These are phyloP conservation scores for Coemansia sp. DNA, from an alignment of 192 early-diverging fungal genomes.

Conservation along the genomic window DNA sequence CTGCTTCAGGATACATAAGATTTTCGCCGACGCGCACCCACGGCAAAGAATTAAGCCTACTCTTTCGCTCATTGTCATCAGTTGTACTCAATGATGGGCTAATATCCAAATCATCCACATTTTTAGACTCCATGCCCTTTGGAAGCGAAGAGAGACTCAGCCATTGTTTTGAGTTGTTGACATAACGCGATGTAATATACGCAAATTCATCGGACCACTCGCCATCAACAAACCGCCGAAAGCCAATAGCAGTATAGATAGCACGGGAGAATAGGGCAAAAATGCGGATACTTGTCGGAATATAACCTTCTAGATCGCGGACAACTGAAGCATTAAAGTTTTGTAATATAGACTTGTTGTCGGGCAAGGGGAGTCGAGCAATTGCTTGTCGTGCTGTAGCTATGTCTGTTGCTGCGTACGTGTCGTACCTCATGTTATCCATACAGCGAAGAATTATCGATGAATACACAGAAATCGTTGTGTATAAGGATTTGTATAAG, in stretches of 20 bases:
- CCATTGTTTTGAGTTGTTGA: slow-evolving; percentile 43
- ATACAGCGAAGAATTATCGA: slow-evolving; percentile 26
- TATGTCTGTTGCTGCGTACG: slow-evolving; percentile 17
- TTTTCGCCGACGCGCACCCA: slow-evolving; percentile 23
- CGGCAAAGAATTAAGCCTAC: neutral
- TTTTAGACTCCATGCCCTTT: neutral
- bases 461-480: slow-evolving; percentile 32
- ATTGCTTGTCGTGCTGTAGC: slow-evolving; percentile 18
- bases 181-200: slow-evolving; percentile 28
- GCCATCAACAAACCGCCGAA: slow-evolving; percentile 23
- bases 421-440: slow-evolving; percentile 21
- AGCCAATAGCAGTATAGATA: slow-evolving; percentile 37
- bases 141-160: slow-evolving; percentile 21
- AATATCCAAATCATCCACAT: too few species aligned
- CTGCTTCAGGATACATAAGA: neutral
- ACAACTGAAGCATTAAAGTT: slow-evolving; percentile 11
- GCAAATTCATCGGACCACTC: slow-evolving; percentile 21
- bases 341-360: slow-evolving; percentile 20
- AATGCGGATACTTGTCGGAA: slow-evolving; percentile 26
- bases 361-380: slow-evolving; percentile 11
- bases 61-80: neutral
- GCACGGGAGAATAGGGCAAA: slow-evolving; percentile 27
- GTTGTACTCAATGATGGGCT: too few species aligned
- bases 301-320: slow-evolving; percentile 20
- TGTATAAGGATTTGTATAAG: slow-evolving; percentile 39